These are phyloP conservation scores for Phyllosticta citrichinensis DNA, from an alignment of 2,329 filamentous ascomycete species.

Conservation along the genomic window DNA sequence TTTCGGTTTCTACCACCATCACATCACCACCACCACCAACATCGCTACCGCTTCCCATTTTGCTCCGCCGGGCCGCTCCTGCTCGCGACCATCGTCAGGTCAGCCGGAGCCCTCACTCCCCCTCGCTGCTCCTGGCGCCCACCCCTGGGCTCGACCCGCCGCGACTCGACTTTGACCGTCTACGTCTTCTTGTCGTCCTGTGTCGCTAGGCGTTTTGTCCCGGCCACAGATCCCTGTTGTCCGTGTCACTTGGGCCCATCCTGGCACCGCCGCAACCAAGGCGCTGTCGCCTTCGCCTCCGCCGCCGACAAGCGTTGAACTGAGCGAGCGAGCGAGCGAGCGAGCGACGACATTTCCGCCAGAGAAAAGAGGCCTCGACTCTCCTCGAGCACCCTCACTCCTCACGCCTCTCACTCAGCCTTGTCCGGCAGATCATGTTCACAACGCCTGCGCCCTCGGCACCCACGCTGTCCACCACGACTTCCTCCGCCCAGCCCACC, in stretches of 20 bases:
- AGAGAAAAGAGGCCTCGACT: constrained; percentile 5
- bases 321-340: not conserved
- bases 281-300: constrained; percentile 10
- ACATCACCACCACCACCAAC: not conserved
- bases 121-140: not conserved
- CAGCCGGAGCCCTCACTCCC: not conserved
- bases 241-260: constrained; percentile 8
- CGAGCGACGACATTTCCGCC: not conserved
- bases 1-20: no score
- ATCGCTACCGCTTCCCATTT: not conserved
- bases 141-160: not conserved
- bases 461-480: constrained; percentile 31
- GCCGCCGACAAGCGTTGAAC: constrained; percentile 1
- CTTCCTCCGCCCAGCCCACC: constrained; percentile 26
- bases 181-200: not conserved
- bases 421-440: constrained; percentile 26
- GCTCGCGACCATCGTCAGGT: not conserved
- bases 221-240: constrained; percentile 8
- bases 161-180: not conserved
- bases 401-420: constrained; percentile 2
- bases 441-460: constrained; percentile 31
- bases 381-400: constrained; percentile 3
- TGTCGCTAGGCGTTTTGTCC: not conserved
- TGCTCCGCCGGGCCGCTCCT: not conserved
- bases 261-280: constrained; percentile 7